These are phyloP conservation scores for Digitaria exilis DNA, from an alignment of 202 grass and related monocot species.

Conservation along the genomic window DNA sequence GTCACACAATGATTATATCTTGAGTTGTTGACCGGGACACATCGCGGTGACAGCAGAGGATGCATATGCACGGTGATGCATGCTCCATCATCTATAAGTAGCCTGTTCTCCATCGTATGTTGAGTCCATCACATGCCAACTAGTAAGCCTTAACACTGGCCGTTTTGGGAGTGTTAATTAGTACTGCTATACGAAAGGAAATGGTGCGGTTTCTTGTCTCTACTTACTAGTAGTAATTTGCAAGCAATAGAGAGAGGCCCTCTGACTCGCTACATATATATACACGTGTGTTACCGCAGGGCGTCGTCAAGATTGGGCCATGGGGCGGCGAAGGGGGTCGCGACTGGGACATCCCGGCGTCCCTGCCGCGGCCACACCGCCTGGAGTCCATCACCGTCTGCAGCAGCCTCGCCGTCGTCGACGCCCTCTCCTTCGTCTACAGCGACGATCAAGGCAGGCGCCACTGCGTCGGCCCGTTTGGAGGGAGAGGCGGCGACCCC, in stretches of 20 bases:
- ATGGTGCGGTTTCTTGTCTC: too few species aligned
- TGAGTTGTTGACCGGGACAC: too few species aligned
- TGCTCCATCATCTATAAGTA: too few species aligned
- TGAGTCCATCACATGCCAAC: too few species aligned
- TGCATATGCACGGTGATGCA: too few species aligned
- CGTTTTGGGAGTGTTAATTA: too few species aligned
- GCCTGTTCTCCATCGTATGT: neutral
- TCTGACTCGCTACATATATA: neutral
- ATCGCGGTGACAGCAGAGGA: too few species aligned
- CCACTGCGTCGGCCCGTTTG: neutral
- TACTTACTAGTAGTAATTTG: too few species aligned
- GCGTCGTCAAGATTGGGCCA: neutral
- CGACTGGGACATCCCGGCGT: neutral
- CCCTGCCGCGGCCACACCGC: neutral
- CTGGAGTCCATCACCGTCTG: neutral
- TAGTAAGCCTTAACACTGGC: too few species aligned
- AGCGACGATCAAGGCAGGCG: neutral
- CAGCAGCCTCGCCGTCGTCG: neutral
- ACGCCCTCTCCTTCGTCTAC: neutral
- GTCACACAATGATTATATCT: too few species aligned
- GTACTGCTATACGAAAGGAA: neutral
- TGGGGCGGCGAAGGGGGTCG: neutral
- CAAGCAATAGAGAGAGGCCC: neutral
- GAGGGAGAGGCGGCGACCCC: neutral
- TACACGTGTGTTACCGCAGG: neutral